phyloP scores from a whole-genome alignment of 805 yeast species.

The Teunomyces tritomae region DNA sequence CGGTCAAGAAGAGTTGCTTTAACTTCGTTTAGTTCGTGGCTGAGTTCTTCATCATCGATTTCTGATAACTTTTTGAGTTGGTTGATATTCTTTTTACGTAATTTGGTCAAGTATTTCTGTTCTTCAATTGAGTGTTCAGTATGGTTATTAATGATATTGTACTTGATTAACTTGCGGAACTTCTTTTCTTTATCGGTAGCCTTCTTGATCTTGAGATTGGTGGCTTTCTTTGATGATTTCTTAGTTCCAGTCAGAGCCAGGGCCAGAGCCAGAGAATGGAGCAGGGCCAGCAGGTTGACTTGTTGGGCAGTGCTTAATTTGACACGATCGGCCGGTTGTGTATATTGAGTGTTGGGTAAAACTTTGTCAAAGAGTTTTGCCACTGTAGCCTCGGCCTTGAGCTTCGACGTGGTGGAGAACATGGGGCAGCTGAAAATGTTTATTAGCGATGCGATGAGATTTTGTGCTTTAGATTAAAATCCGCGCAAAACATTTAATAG shows the following conservation, averaged over 20 bases:
- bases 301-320: conserved; percentile 12
- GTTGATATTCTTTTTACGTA: conserved; percentile 35
- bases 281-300: conserved; percentile 10
- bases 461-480: background rate
- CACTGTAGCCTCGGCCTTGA: conserved; percentile 23
- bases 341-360: conserved; percentile 15
- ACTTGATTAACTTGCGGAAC: conserved; percentile 36
- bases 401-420: conserved; percentile 13
- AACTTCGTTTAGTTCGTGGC: conserved; percentile 29
- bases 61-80: conserved; percentile 26
- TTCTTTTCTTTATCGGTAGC: conserved; percentile 26
- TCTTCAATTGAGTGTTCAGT: conserved; percentile 29
- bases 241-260: background rate
- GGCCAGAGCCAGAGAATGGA: too few species aligned
- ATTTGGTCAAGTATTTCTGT: conserved; percentile 36
- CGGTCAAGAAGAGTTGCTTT: conserved; percentile 22
- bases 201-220: conserved; percentile 21
- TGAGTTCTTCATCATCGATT: conserved; percentile 30
- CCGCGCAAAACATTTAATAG: background rate
- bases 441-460: background rate
- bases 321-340: background rate
- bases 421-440: background rate
- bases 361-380: conserved; percentile 22
- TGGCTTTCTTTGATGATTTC: conserved; percentile 6
- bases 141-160: conserved; percentile 37